These are phyloP conservation scores for Metarhizium brunneum DNA, from an alignment of 2,329 filamentous ascomycete species.

Conservation along the genomic window DNA sequence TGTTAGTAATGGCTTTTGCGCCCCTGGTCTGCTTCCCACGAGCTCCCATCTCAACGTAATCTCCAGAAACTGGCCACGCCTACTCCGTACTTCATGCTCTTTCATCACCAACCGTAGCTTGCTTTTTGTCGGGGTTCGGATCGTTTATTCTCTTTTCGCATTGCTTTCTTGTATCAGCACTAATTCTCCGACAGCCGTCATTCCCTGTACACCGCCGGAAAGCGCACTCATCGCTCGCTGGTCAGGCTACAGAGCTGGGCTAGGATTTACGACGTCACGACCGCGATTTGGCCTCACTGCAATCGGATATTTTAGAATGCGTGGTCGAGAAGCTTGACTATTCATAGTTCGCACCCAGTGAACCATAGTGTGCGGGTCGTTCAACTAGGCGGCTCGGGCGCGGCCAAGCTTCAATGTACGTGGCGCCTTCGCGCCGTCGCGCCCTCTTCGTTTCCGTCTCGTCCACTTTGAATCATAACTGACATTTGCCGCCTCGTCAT, in stretches of 20 bases:
- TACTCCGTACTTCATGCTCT: too few relatives aligned
- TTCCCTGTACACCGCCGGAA: not conserved
- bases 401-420: constrained; percentile 19
- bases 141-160: not conserved
- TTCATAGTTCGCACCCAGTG: not conserved
- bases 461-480: constrained; percentile 4
- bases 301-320: not conserved
- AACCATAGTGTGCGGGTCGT: not conserved
- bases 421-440: not conserved
- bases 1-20: not conserved
- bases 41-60: not conserved
- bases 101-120: not conserved
- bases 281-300: not conserved
- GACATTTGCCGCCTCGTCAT: constrained; percentile 2
- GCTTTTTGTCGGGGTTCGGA: not conserved
- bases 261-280: not conserved
- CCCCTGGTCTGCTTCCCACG: not conserved
- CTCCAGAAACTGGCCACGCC: not conserved
- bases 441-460: not conserved
- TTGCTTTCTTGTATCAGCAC: not conserved
- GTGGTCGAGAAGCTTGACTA: not conserved
- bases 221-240: not conserved
- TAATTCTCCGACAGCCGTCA: not conserved
- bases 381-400: constrained; percentile 18
- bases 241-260: not conserved